Evolutionary conservation across 1,284 basidiomycete genomes (phyloP), one percentile per base, ranked within the genome.

Genomic region (Wolfiporia cocos): DNA sequence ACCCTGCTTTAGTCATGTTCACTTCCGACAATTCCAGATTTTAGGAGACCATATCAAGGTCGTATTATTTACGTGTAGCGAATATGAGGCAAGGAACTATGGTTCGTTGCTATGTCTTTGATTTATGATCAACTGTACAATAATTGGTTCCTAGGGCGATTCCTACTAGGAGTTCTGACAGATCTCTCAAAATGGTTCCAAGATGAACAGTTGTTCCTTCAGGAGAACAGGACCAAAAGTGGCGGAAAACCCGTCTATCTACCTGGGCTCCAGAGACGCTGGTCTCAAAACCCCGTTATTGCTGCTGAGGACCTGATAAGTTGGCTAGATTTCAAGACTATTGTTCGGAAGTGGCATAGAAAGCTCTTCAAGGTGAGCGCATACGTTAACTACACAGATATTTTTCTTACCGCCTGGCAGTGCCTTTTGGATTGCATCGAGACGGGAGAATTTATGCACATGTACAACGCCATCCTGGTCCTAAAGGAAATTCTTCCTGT

Each of bases 31-130:
- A 46, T 18, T 30, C 20, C 35, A 92, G 81, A 69, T 95, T 21
- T 80, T 96, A 41, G 81, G 85, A 24, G 86, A 92, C 47, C 82
- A 90, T 51, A 74, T 93, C 34, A 85, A 89, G 34, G 81, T 85
- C 6, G 76, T 93, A 9, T 73, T 98, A 20, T 97, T 94, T 61
- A 86, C 89, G 1, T 94, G 91, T 54, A 96, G 92, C 40, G 95
- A 96, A 67, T 92, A 90, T 54, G 95, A 99, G 65, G 93, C 93
- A 5, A 81, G 87, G 43, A 99, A 97, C 64, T 94, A 94, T 57
- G 93, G 92, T 88, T 54, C 37, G 38, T 37, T 30, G 29, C 49
- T 42, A 14, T 41, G 41, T 31, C 40, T 6, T 44, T 20, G 37
- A 38, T 28, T 45, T 14, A 41, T 31, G 41, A 9, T 43, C 19